Base-by-base conservation (phyloP, 2,329 filamentous ascomycete genomes). In the Orbilia oligospora region DNA sequence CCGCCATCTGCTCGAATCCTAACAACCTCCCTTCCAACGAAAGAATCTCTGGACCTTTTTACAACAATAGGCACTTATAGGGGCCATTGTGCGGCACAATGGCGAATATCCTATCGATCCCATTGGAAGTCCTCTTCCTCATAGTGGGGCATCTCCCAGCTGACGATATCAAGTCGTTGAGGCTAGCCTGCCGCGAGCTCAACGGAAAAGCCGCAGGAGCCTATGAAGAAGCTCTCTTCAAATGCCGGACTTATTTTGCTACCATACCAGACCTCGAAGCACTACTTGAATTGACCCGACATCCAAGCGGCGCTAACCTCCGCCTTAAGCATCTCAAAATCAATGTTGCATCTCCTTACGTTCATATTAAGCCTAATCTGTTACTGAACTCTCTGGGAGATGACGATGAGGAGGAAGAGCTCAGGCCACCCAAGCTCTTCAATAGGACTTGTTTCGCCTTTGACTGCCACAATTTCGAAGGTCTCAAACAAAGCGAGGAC, bases 241-340 rank as follows among this genome's bases (percentile, higher is more conserved):
- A 36, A 55, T 61, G 63, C 12, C 68, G 75, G 2, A 72, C 68
- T 0, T 78, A 78, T 18, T 78, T 72, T 61, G 68, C 75, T 20
- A 78, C 75, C 5, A 69, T 78, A 8, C 63, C 63, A 9, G 75
- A 78, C 46, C 63, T 78, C n/a, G 63, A 72, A 30, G 68, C 68
- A 20, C 33, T 78, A 12, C 46, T 78, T 12, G 33, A 53, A n/a
- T 66, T 78, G 33, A 56, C 75, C 9, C 53, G 53, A 27, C 75
- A 78, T 22, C 55, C 75, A 16, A 78, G 75, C 36, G 67, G 61
- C 12, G 75, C 55, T n/a, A 55, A 55, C 27, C 68, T 69, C 22
- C 51, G 68, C 1, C 75, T 78, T n/a, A 78, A 72, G 24, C 75
- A 78, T 30, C 75, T 78, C 0, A 55, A 48, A 20, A 30, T 78